phyloP scores from a whole-genome alignment of 768 basidiomycete species.

The Pilatotrama ljubarskyi region DNA sequence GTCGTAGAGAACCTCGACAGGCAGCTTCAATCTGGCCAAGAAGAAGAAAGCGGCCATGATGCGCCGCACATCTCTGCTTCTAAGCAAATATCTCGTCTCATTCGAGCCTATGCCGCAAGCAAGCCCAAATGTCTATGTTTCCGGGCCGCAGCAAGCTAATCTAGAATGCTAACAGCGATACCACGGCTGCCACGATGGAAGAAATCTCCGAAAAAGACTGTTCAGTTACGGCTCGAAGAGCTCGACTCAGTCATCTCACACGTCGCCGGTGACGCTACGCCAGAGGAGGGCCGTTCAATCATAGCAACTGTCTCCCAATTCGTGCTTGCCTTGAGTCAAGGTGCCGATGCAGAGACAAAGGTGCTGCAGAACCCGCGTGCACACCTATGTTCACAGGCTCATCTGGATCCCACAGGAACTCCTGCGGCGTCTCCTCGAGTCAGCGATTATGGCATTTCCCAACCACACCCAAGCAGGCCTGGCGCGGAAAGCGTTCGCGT shows the following conservation, averaged over 20 bases:
- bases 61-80: background rate
- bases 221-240: conserved; percentile 22
- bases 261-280: conserved; percentile 6
- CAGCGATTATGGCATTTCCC: conserved; percentile 13
- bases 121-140: background rate
- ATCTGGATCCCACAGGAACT: conserved; percentile 5
- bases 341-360: conserved; percentile 2
- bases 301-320: conserved; percentile 6
- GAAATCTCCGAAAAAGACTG: conserved; percentile 12
- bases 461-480: conserved; percentile 9
- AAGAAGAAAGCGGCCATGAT: conserved; percentile 20
- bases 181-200: conserved; percentile 27
- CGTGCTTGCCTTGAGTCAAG: background rate
- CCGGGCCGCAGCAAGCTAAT: background rate
- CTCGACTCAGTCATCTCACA: conserved; percentile 14
- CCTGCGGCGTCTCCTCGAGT: conserved; percentile 5
- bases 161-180: conserved; percentile 20
- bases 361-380: background rate
- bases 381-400: background rate
- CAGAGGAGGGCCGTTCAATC: conserved; percentile 4
- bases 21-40: conserved; percentile 19
- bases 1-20: conserved; percentile 34
- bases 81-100: conserved; percentile 26
- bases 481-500: conserved; percentile 21
- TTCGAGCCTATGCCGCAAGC: conserved; percentile 26